phyloP scores from a whole-genome alignment of 1,139 yeast species.

The Blastobotrys serpentis region DNA sequence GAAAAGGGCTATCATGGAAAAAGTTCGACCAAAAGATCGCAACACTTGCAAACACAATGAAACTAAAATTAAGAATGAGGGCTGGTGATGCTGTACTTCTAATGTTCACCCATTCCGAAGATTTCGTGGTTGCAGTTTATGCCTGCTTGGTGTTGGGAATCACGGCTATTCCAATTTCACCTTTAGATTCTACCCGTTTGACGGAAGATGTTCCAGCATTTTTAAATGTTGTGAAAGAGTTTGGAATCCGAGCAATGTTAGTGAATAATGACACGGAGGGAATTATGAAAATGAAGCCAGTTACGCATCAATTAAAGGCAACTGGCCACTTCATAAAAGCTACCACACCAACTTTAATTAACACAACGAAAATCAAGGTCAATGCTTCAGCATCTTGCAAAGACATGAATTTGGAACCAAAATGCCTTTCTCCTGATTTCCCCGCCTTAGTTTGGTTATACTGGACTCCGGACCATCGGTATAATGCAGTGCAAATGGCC shows the following conservation, averaged over 20 bases:
- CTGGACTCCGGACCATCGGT: slow-evolving; percentile 71
- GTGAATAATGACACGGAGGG: slow-evolving; percentile 75
- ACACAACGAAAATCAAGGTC: slow-evolving; percentile 67
- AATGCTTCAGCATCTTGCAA: slow-evolving; percentile 49
- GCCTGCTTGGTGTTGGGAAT: slow-evolving; percentile 87
- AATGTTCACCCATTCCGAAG: slow-evolving; percentile 87
- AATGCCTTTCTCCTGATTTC: slow-evolving; percentile 31
- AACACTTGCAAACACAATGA: slow-evolving; percentile 61
- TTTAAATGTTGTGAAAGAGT: slow-evolving; percentile 64
- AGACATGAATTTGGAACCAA: slow-evolving; percentile 36
- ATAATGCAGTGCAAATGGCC: slow-evolving; percentile 62
- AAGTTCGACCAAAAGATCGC: slow-evolving; percentile 76
- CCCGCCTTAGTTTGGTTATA: slow-evolving; percentile 62
- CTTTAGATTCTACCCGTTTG: slow-evolving; percentile 65
- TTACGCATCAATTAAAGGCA: slow-evolving; percentile 62
- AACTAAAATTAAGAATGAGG: slow-evolving; percentile 48
- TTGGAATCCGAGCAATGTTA: slow-evolving; percentile 66
- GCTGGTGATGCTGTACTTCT: slow-evolving; percentile 74
- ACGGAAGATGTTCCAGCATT: slow-evolving; percentile 77
- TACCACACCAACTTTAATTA: slow-evolving; percentile 57
- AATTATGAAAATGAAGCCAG: slow-evolving; percentile 64
- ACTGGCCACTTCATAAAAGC: slow-evolving; percentile 45
- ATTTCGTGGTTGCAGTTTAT: slow-evolving; percentile 74
- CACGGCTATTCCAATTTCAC: slow-evolving; percentile 75
- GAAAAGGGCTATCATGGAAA: slow-evolving; percentile 75